These are phyloP conservation scores for Trypanosoma congolense DNA, from an alignment of 208 protist species.

Conservation along the genomic window DNA sequence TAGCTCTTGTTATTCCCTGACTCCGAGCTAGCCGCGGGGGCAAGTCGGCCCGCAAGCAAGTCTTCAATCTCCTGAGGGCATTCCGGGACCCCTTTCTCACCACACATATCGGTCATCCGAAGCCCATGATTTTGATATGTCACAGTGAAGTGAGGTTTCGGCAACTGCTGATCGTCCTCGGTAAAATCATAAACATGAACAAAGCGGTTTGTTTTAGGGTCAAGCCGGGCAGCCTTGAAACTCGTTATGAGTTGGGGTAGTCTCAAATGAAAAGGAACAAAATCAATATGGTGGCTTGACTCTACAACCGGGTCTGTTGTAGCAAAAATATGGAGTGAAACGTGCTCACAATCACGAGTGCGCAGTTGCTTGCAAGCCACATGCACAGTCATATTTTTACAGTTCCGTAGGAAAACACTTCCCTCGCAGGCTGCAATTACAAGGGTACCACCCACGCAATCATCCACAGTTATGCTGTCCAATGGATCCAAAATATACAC, in stretches of 20 bases:
- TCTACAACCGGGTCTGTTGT: constrained; percentile 90
- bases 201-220: constrained; percentile 76
- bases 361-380: constrained; percentile 92
- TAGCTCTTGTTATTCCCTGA: constrained; percentile 83
- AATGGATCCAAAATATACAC: constrained; percentile 83
- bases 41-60: constrained; percentile 53
- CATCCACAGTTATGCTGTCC: constrained; percentile 89
- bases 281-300: constrained; percentile 82
- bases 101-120: constrained; percentile 60
- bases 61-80: constrained; percentile 76
- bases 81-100: constrained; percentile 56
- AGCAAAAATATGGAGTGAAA: constrained; percentile 82
- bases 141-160: constrained; percentile 73
- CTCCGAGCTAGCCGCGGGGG: constrained; percentile 81
- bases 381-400: constrained; percentile 86
- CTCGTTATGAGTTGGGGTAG: constrained; percentile 49
- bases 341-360: constrained; percentile 80
- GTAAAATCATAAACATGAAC: constrained; percentile 92
- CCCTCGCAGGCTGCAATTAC: constrained; percentile 88
- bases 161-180: constrained; percentile 45
- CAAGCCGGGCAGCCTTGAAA: constrained; percentile 58
- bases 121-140: constrained; percentile 65
- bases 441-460: constrained; percentile 89
- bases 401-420: constrained; percentile 91
- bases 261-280: constrained; percentile 79